phyloP scores from a whole-genome alignment of 495 filamentous ascomycete species.

The Evansstolkia leycettana region DNA sequence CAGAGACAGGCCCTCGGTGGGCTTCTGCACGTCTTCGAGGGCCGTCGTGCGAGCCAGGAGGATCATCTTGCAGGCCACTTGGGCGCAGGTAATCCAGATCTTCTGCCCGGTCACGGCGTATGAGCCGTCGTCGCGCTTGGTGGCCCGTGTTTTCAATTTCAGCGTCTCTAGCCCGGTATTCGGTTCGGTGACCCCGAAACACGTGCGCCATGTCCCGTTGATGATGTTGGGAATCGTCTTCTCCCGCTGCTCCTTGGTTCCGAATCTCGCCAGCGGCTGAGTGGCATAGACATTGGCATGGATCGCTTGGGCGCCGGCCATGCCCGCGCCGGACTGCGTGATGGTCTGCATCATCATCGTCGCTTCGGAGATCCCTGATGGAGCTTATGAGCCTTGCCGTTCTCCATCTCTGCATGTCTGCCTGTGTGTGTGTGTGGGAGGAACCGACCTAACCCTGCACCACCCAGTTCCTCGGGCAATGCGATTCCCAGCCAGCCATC shows the following conservation, averaged over 20 bases:
- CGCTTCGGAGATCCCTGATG: slow-evolving; percentile 60
- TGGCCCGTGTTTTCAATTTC: slow-evolving; percentile 48
- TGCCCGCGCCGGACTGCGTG: slow-evolving; percentile 62
- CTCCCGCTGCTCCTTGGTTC: slow-evolving; percentile 44
- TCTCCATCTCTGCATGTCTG: too few species aligned
- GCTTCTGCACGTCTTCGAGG: slow-evolving; percentile 49
- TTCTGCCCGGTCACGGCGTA: slow-evolving; percentile 64
- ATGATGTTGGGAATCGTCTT: slow-evolving; percentile 57
- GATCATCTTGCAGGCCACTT: slow-evolving; percentile 68
- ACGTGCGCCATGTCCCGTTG: slow-evolving; percentile 52
- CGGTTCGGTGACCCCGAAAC: slow-evolving; percentile 55
- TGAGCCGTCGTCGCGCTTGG: slow-evolving; percentile 31
- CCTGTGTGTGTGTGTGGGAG: too few species aligned
- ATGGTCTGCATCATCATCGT: slow-evolving; percentile 83
- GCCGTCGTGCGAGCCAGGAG: slow-evolving; percentile 64
- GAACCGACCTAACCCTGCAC: slow-evolving; percentile 57
- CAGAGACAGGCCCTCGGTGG: slow-evolving; percentile 57
- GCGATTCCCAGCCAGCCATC: slow-evolving; percentile 80
- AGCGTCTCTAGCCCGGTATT: slow-evolving; percentile 68
- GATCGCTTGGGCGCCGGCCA: slow-evolving; percentile 65
- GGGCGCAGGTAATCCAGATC: slow-evolving; percentile 74
- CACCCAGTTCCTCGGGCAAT: slow-evolving; percentile 58
- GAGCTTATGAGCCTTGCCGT: too few species aligned
- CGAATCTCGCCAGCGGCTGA: slow-evolving; percentile 62
- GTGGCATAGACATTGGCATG: slow-evolving; percentile 73